phyloP scores from a whole-genome alignment of 164 flowering plant species.

The Santalum album region DNA sequence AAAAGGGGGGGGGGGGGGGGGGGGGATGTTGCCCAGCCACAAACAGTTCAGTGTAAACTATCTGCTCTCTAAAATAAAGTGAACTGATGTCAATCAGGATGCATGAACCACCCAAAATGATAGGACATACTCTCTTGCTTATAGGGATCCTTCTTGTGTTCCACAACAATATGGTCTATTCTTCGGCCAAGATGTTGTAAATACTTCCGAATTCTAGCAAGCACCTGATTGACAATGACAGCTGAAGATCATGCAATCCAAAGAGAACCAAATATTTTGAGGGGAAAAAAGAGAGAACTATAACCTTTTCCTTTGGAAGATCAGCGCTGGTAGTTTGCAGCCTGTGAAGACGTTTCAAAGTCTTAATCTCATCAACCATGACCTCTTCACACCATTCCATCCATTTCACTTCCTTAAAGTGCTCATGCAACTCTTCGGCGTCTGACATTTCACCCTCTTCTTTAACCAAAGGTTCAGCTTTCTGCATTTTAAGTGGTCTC shows the following conservation, averaged over 20 bases:
- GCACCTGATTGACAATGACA: slow-evolving; percentile 43
- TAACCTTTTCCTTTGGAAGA: slow-evolving; percentile 92
- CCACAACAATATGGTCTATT: slow-evolving; percentile 75
- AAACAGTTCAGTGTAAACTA: no score
- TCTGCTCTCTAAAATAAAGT: no score
- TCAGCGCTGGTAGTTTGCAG: slow-evolving; percentile 85
- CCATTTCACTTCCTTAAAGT: slow-evolving; percentile 94
- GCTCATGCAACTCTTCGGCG: slow-evolving; percentile 80
- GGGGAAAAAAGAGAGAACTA: not conserved
- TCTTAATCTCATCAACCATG: slow-evolving; percentile 69
- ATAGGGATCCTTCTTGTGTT: slow-evolving; percentile 46
- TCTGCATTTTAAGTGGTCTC: slow-evolving; percentile 35
- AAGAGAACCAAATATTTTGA: no score
- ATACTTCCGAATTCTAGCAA: slow-evolving; percentile 76
- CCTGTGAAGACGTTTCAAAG: slow-evolving; percentile 66
- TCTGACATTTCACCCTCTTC: slow-evolving; percentile 99
- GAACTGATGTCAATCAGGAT: no score
- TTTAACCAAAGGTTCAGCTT: slow-evolving; percentile 62
- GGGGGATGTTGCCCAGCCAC: no score
- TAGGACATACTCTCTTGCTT: slow-evolving; percentile 68
- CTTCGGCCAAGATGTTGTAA: slow-evolving; percentile 83
- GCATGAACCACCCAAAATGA: no score
- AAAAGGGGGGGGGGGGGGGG: no score
- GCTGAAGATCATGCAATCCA: not conserved
- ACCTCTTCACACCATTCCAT: slow-evolving; percentile 98